Evolutionary conservation across 192 early-diverging fungal species (phyloP), one percentile per base, ranked within the genome.

Genomic region (Chytriomyces sp.): DNA sequence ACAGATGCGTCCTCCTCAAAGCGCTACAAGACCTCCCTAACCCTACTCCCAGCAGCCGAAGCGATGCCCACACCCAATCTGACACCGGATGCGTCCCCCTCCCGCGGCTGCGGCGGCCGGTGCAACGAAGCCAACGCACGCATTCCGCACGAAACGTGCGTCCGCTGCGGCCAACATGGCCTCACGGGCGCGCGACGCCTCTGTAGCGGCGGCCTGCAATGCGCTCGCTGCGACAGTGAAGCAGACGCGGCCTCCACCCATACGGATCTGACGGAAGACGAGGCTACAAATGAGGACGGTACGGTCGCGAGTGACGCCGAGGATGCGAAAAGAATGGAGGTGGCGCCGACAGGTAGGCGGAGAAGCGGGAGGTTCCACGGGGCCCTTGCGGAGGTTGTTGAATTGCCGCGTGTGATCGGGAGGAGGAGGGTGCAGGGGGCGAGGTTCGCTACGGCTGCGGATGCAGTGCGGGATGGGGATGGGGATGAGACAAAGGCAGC

Each of bases 11-110:
- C n/a, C n/a, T n/a, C n/a, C n/a, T n/a, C 32, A 28, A 28, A 59
- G 22, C 3, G 37, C 30, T 5, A 6, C 58, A 4, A 5, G 8
- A 5, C 3, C 6, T 22, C 5, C 58, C 14, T 12, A 12, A 7
- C 31, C 22, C 58, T 26, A 4, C 33, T 33, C 8, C 7, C 30
- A 7, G 4, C 22, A 59, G 14, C 28, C 7, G 10, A 10, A 5
- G 5, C 10, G 28, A 10, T 26, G 25, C 28, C 54, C 10, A 6
- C 5, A 7, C 14, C 32, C 58, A 36, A 36, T 22, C 58, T 34
- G 37, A 59, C 58, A 4, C 58, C 58, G 5, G 58, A 59, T 22
- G 58, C 58, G 32, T 36, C 58, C 7, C 58, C 58, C 10, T 30
- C 7, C 58, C 58, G 58, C 58, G n/a, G 5, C 10, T 6, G 8